Conservation (phyloP, 768 basidiomycete genomes). For the Wakefieldia striispora region DNA sequence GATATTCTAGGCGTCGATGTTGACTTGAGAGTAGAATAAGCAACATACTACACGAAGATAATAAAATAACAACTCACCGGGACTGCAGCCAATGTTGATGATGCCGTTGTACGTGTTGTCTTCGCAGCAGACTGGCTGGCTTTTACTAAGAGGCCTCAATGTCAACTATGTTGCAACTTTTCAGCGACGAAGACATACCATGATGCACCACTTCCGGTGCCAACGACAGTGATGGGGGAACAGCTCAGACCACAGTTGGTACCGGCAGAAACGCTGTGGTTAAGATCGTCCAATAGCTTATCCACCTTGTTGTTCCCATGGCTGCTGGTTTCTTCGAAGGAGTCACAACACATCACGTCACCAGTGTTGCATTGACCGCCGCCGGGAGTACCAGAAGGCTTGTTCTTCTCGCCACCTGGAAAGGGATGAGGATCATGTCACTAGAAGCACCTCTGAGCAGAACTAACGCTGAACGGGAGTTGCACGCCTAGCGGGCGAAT, state of each 20-base stretch:
- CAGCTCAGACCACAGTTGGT: conserved; percentile 32
- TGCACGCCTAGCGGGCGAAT: conserved; percentile 38
- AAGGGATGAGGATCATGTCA: background rate
- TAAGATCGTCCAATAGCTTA: background rate
- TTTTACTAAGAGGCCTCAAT: conserved; percentile 23
- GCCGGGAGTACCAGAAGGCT: conserved; percentile 36
- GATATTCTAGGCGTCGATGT: conserved; percentile 13
- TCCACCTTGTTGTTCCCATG: background rate
- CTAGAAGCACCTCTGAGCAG: background rate
- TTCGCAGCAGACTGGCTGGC: conserved; percentile 41
- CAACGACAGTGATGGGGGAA: conserved; percentile 28
- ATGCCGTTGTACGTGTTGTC: conserved; percentile 35
- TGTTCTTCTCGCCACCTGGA: conserved; percentile 26
- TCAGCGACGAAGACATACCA: conserved; percentile 14
- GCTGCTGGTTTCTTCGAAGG: accelerated
- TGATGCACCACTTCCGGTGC: conserved; percentile 9
- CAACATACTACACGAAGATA: background rate
- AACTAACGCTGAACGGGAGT: conserved; percentile 35
- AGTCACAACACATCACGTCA: conserved; percentile 18
- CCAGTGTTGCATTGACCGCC: conserved; percentile 19
- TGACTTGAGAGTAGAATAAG: conserved; percentile 14
- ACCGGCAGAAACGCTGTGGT: background rate
- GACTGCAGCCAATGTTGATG: conserved; percentile 39
- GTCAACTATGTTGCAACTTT: background rate
- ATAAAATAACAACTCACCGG: conserved; percentile 25